These are phyloP conservation scores for Lactarius trivialis DNA, from an alignment of 768 basidiomycete species.

Conservation along the genomic window DNA sequence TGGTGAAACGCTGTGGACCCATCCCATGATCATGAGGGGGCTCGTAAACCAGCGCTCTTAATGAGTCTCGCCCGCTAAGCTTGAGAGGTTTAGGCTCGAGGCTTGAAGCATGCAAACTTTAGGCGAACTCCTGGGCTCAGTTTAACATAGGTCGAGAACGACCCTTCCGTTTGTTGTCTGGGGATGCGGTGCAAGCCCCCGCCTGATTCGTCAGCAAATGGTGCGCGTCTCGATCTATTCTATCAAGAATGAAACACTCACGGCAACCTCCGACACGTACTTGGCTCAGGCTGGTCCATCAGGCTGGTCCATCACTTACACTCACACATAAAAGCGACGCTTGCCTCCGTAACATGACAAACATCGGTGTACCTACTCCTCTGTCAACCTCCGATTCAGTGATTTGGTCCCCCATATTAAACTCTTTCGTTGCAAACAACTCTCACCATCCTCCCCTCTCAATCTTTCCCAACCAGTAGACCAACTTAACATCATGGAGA, in stretches of 20 bases:
- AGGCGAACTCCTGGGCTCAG: background rate
- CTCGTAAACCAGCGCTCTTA: background rate
- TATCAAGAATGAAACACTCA: background rate
- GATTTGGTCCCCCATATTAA: background rate
- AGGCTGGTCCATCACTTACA: background rate
- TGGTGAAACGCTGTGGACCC: background rate
- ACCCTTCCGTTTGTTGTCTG: background rate
- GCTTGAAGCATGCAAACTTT: background rate
- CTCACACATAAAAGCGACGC: background rate
- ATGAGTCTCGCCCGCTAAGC: background rate
- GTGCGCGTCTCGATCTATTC: background rate
- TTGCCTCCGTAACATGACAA: constrained; percentile 16
- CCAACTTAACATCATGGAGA: constrained; percentile 5
- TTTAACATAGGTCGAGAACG: background rate
- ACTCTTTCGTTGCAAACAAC: background rate
- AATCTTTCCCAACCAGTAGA: background rate
- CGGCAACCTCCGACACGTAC: background rate
- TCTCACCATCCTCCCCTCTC: background rate
- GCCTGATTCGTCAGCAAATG: constrained; percentile 13
- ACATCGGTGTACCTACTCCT: background rate
- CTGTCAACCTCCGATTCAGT: constrained; percentile 15
- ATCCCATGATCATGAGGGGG: background rate
- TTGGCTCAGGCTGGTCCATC: background rate
- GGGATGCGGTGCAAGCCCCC: background rate
- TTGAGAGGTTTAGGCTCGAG: background rate